Evolutionary conservation across 805 yeast genomes (phyloP).

Genomic region (Candida alai): DNA sequence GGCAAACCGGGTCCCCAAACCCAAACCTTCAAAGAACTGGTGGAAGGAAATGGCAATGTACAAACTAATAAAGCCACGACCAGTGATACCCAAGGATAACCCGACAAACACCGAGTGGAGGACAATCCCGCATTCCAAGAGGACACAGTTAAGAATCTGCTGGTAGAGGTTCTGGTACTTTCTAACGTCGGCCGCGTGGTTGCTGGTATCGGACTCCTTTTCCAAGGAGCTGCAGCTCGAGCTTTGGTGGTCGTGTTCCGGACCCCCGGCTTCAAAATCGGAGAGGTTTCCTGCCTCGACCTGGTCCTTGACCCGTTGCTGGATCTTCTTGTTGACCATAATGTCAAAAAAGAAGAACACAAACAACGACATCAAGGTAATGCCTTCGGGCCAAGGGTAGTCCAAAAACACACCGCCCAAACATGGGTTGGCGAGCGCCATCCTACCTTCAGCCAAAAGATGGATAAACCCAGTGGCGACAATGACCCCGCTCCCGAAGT

Average conservation of each 20-base stretch:
- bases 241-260: too few relatives aligned
- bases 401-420: slow-evolving; percentile 22
- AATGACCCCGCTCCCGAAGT: slow-evolving; percentile 34
- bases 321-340: slow-evolving; percentile 16
- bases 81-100: slow-evolving; percentile 67
- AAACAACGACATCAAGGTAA: slow-evolving; percentile 28
- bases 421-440: slow-evolving; percentile 23
- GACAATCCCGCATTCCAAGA: slow-evolving; percentile 71
- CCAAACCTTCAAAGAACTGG: slow-evolving; percentile 80
- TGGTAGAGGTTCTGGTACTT: slow-evolving; percentile 9
- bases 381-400: slow-evolving; percentile 31
- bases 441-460: slow-evolving; percentile 28
- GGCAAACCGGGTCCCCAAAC: slow-evolving; percentile 66
- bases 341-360: slow-evolving; percentile 29
- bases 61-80: slow-evolving; percentile 63
- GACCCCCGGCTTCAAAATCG: too few relatives aligned
- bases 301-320: neutral
- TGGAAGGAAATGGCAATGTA: slow-evolving; percentile 65
- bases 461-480: slow-evolving; percentile 35
- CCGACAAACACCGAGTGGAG: slow-evolving; percentile 83
- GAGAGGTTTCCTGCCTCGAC: slow-evolving; percentile 20
- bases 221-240: too few relatives aligned
- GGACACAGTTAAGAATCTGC: slow-evolving; percentile 22
- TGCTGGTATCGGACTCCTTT: too few relatives aligned
- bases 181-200: too few relatives aligned